Evolutionary conservation across 164 flowering plant genomes (phyloP), one percentile per base, ranked within the genome.

Genomic region (Nymphaea thermarum): DNA sequence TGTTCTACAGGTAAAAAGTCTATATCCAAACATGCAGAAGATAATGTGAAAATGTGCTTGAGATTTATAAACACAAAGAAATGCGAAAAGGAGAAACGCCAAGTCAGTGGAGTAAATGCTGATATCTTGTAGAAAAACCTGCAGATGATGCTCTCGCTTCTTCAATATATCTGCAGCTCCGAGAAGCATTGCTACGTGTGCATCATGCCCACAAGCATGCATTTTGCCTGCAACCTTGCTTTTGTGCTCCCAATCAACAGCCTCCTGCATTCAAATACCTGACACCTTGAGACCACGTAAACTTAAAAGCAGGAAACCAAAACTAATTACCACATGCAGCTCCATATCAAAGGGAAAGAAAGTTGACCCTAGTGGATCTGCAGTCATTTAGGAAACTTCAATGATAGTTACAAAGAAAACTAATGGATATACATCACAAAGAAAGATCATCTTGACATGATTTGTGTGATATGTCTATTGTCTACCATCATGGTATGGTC

Each of bases 141-240:
- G 84, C 44, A 93, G 72, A 72, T 74, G 79, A 72, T 84, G 74
- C 62, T 87, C 86, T 0, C 87, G 84, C 62, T 71, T 44, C 77
- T 86, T 89, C 66, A 93, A 68, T 62, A 93, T 84, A 76, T 77
- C 83, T 43, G 97, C 94, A 5, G 97, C 97, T n/a, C 98, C 98
- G 3, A 93, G 36, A 42, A 93, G 89, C 98, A 93, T 93, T 4
- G 96, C 82, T 3, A 86, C 92, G 66, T 93, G 98, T 2, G 96
- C 98, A 71, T 93, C 97, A 70, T 93, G 98, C 15, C 98, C 98
- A 78, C 98, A 93, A 44, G 97, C 97, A 69, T 90, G 97, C 98
- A 93, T 93, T 77, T 89, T 93, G 2, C 96, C 97, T 0, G 75
- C 74, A 43, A 80, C 79, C 77, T 80, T 87, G 82, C 96, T 88